Evolutionary conservation across 1,284 basidiomycete species (phyloP).

Genomic region (Schizopora paradoxa): DNA sequence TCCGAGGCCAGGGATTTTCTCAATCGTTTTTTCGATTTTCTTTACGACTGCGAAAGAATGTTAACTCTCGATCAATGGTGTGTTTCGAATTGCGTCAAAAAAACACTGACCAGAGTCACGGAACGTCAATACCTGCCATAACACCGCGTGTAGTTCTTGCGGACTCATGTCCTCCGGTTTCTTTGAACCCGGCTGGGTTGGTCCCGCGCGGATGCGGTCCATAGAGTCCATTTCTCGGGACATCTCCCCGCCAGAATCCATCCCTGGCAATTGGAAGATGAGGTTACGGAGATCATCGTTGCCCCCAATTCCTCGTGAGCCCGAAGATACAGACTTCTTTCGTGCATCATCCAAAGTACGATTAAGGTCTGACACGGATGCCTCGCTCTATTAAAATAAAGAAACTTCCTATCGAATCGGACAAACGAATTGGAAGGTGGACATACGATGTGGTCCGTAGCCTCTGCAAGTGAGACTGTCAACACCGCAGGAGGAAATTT

Average conservation of each 20-base stretch:
- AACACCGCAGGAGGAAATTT: constrained; percentile 1
- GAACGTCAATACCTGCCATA: constrained; percentile 87
- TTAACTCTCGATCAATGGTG: constrained; percentile 23
- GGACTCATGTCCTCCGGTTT: constrained; percentile 79
- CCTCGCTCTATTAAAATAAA: constrained; percentile 39
- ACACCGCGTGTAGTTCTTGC: constrained; percentile 76
- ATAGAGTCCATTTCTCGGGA: constrained; percentile 73
- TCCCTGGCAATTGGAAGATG: constrained; percentile 52
- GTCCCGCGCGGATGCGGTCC: constrained; percentile 62
- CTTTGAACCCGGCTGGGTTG: constrained; percentile 48
- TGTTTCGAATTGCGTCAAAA: constrained; percentile 8
- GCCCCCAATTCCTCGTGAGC: constrained; percentile 30
- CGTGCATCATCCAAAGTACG: constrained; percentile 68
- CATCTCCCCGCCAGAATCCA: constrained; percentile 47
- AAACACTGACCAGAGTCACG: constrained; percentile 58
- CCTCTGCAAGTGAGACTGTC: constrained; percentile 39
- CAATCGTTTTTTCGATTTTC: constrained; percentile 82
- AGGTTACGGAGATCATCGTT: constrained; percentile 46
- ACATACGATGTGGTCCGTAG: constrained; percentile 65
- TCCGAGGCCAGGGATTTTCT: constrained; percentile 66
- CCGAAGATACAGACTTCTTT: constrained; percentile 22
- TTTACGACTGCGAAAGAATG: constrained; percentile 56
- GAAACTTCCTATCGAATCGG: constrained; percentile 35
- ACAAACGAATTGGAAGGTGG: neutral
- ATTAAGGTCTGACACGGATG: constrained; percentile 86